These are phyloP conservation scores for Daldinia grandis DNA, from an alignment of 495 filamentous ascomycete genomes.

Conservation along the genomic window DNA sequence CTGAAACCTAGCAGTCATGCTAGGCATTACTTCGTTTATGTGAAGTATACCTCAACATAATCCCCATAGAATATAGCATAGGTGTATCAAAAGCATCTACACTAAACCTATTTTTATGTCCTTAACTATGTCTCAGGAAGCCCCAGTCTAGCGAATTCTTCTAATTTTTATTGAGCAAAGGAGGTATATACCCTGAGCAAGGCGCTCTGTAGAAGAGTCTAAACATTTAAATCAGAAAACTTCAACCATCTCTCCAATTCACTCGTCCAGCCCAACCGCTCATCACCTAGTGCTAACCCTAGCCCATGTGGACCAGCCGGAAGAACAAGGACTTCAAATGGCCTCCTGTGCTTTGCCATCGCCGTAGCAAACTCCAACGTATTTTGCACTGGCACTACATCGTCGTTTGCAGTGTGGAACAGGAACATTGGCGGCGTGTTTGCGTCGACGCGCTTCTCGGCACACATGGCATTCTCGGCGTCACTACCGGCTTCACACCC, in stretches of 20 bases:
- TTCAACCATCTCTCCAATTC: slow-evolving; percentile 27
- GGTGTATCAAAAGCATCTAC: background rate
- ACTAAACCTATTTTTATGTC: background rate
- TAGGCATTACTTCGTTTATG: too few species aligned
- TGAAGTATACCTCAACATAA: too few species aligned
- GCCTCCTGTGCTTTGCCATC: slow-evolving; percentile 12
- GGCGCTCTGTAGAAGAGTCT: background rate
- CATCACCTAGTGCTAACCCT: slow-evolving; percentile 11
- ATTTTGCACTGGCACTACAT: slow-evolving; percentile 21
- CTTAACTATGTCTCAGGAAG: background rate
- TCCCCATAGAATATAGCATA: slow-evolving; percentile 42
- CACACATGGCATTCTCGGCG: slow-evolving; percentile 7
- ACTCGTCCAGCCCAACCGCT: slow-evolving; percentile 8
- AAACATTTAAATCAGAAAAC: background rate
- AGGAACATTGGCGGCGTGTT: slow-evolving; percentile 31
- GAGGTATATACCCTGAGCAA: background rate
- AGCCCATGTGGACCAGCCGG: slow-evolving; percentile 24
- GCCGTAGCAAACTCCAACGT: slow-evolving; percentile 13
- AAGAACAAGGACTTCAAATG: slow-evolving; percentile 18
- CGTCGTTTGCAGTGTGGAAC: slow-evolving; percentile 32
- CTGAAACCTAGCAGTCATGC: too few species aligned
- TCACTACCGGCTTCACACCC: slow-evolving; percentile 1
- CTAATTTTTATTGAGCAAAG: background rate
- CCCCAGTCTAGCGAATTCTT: background rate
- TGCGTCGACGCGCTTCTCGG: slow-evolving; percentile 20